Percentiles rank a stretch among this genome's conserved stretches.
Evolutionary conservation across 2,329 filamentous ascomycete genomes (phyloP).

Genomic region (Botrytis aclada): DNA sequence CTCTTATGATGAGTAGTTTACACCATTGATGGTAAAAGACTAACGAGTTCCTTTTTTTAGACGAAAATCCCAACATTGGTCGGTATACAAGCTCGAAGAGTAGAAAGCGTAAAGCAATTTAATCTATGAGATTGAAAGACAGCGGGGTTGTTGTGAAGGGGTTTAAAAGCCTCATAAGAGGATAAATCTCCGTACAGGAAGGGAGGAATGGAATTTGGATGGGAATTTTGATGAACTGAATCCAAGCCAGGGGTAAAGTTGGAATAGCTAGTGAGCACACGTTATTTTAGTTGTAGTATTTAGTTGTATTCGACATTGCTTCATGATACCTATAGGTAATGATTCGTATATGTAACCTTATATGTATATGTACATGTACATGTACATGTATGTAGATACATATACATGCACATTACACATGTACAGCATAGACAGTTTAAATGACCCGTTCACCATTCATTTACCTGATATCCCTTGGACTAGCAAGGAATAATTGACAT

Average conservation of each 20-base stretch:
- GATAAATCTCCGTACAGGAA: neutral
- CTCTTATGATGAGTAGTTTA: neutral
- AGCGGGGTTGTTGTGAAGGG: neutral
- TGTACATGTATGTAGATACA: neutral
- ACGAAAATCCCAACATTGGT: neutral
- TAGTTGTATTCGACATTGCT: neutral
- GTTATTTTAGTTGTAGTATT: neutral
- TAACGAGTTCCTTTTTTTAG: neutral
- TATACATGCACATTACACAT: neutral
- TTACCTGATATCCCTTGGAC: no score
- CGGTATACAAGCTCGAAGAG: neutral
- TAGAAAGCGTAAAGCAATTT: neutral
- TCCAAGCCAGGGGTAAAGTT: conserved; percentile 12
- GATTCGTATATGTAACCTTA: neutral
- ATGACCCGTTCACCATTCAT: neutral
- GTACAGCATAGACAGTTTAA: neutral
- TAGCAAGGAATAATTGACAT: neutral
- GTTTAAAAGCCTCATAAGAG: neutral
- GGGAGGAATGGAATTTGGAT: conserved; percentile 5
- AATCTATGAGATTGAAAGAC: neutral
- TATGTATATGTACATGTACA: neutral
- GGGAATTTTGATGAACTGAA: neutral
- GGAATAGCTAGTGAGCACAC: neutral
- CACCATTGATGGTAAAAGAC: neutral
- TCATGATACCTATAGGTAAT: neutral